Conservation (phyloP, 768 basidiomycete species). For the Agaricus blazei region DNA sequence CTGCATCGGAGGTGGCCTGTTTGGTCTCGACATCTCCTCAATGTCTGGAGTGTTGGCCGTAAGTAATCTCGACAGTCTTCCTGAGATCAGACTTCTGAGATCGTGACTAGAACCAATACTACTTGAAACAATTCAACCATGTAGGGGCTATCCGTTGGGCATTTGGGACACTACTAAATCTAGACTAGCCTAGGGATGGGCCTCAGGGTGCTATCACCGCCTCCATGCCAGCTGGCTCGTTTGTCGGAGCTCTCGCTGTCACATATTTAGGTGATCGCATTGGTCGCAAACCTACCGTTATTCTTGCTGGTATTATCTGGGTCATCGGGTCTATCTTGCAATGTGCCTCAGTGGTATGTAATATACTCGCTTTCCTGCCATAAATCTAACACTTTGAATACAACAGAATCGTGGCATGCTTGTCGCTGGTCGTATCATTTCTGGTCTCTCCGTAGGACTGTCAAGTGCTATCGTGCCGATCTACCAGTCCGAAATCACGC, state of each 20-base stretch:
- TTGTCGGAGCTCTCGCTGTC: conserved; percentile 61
- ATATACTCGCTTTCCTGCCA: background rate
- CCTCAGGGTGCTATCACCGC: conserved; percentile 75
- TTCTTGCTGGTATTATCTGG: conserved; percentile 66
- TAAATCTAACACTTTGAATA: background rate
- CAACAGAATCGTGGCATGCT: conserved; percentile 68
- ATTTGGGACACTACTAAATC: background rate
- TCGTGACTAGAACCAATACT: conserved; percentile 29
- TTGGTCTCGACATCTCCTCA: conserved; percentile 78
- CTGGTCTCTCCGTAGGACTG: conserved; percentile 64
- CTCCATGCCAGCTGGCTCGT: conserved; percentile 72
- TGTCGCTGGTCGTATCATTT: conserved; percentile 63
- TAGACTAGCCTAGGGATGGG: conserved; percentile 38
- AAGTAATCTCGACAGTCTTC: conserved; percentile 1
- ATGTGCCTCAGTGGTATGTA: conserved; percentile 45
- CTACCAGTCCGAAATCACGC: conserved; percentile 73
- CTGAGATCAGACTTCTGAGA: background rate
- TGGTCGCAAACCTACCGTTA: conserved; percentile 63
- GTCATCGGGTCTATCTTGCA: conserved; percentile 70
- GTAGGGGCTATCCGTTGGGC: conserved; percentile 18
- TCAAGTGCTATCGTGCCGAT: conserved; percentile 65
- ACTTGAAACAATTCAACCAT: conserved; percentile 28
- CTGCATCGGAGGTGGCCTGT: conserved; percentile 76
- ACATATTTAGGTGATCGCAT: conserved; percentile 58
- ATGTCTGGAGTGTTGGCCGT: conserved; percentile 70